Conservation (phyloP, 371 early-diverging fungal species). For the Mortierella sp. region DNA sequence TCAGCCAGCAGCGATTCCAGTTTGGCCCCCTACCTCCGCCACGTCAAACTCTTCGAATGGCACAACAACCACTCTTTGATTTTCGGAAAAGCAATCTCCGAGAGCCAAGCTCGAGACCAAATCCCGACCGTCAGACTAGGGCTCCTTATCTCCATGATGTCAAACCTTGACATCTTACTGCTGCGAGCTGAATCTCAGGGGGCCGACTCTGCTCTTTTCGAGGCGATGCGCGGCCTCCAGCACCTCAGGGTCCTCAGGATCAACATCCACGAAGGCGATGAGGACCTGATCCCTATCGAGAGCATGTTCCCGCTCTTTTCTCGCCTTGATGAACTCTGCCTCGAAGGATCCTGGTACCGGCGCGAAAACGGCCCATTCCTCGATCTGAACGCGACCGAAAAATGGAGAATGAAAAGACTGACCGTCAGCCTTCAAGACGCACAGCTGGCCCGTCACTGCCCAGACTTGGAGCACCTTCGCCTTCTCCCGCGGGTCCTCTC, state of each 20-base stretch:
- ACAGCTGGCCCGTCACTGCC: no score
- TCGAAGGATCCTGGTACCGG: not conserved
- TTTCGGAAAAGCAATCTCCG: not conserved
- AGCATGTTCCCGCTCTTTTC: not conserved
- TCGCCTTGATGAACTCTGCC: not conserved
- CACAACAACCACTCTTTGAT: not conserved
- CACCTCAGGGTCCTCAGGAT: not conserved
- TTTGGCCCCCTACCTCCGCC: not conserved
- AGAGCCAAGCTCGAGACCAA: not conserved
- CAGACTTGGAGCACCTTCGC: no score
- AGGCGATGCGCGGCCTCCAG: not conserved
- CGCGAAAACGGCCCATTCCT: not conserved
- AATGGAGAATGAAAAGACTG: no score
- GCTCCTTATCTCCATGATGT: not conserved
- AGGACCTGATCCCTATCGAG: not conserved
- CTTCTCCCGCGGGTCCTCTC: no score
- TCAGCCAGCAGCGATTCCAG: not conserved
- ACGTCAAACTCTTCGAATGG: not conserved
- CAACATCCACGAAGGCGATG: not conserved
- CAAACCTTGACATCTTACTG: not conserved
- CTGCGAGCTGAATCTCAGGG: not conserved
- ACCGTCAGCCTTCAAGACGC: no score
- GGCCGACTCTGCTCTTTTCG: not conserved
- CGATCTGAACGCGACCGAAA: no score
- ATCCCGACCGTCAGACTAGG: not conserved